These are phyloP conservation scores for Scutellaria barbata DNA, from an alignment of 257 asterid species.

Conservation along the genomic window DNA sequence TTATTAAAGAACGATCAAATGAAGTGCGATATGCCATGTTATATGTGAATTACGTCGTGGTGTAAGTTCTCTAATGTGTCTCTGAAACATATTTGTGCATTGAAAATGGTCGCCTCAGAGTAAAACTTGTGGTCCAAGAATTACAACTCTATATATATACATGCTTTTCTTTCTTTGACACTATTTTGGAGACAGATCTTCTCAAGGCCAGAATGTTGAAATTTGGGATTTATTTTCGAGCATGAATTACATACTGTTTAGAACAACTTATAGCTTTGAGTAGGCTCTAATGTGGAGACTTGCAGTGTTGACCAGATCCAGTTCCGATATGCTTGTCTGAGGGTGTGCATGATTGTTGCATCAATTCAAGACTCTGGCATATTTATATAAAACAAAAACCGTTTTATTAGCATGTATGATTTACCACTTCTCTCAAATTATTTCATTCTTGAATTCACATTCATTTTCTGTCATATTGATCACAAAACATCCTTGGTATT, in stretches of 20 bases:
- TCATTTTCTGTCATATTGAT: neutral
- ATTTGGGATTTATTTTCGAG: neutral
- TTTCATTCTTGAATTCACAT: neutral
- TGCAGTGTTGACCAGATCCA: slow-evolving; percentile 15
- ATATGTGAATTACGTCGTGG: neutral
- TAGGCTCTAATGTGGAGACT: slow-evolving; percentile 5
- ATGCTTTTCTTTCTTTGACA: neutral
- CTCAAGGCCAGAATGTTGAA: neutral
- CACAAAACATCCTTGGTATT: neutral
- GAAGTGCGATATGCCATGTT: neutral
- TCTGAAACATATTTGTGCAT: slow-evolving; percentile 6
- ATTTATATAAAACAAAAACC: neutral
- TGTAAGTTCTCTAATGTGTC: neutral
- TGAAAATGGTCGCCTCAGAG: neutral
- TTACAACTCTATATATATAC: neutral
- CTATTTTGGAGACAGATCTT: neutral
- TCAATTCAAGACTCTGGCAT: neutral
- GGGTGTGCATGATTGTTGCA: neutral
- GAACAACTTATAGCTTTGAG: neutral
- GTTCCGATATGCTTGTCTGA: neutral
- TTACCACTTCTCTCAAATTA: neutral
- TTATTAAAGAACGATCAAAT: slow-evolving; percentile 1
- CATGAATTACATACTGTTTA: neutral
- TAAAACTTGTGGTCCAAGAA: neutral
- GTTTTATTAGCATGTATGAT: neutral